These are phyloP conservation scores for Ceratocystis cubensis DNA, from an alignment of 2,329 filamentous ascomycete species.

Conservation along the genomic window DNA sequence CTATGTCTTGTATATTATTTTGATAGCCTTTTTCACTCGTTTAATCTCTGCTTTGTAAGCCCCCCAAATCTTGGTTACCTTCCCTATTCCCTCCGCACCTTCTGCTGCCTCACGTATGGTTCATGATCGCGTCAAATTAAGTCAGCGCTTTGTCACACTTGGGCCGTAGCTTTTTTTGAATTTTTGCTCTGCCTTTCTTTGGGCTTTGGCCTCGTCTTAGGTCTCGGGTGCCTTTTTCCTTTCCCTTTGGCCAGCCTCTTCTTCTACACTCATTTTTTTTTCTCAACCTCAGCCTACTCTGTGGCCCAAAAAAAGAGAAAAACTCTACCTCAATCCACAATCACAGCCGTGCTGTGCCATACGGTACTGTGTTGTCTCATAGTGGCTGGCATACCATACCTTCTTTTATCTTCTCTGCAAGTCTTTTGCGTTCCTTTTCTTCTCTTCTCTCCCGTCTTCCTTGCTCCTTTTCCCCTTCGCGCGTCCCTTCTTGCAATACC, in stretches of 20 bases:
- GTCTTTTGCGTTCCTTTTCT: neutral
- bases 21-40: neutral
- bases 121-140: neutral
- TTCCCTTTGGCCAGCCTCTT: neutral
- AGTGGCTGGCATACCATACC: neutral
- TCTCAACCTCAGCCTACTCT: neutral
- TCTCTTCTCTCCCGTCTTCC: neutral
- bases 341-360: neutral
- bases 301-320: neutral
- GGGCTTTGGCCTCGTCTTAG: neutral
- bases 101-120: neutral
- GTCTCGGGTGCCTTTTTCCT: neutral
- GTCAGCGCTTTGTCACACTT: constrained; percentile 5
- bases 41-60: neutral
- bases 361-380: neutral
- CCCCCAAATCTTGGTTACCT: neutral
- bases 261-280: neutral
- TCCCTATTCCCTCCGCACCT: neutral
- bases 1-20: neutral
- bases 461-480: neutral
- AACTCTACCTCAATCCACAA: neutral
- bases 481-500: neutral
- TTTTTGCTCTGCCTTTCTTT: neutral
- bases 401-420: neutral
- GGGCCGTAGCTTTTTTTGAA: neutral